Evolutionary conservation across 1,284 basidiomycete genomes (phyloP).

Genomic region (Tilletia caries): DNA sequence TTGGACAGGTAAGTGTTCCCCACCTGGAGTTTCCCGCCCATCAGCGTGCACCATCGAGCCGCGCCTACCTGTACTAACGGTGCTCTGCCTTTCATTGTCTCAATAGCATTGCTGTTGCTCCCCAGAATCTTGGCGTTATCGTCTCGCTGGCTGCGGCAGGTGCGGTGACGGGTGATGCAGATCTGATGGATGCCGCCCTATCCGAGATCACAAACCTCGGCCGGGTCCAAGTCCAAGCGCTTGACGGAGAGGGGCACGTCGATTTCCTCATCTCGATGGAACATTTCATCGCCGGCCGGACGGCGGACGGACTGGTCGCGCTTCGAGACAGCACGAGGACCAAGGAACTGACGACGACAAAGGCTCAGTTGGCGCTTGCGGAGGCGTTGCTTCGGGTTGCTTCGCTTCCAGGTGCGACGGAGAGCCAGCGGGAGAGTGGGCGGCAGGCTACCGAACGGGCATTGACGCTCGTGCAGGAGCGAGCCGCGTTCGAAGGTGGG

Average conservation of each 20-base stretch:
- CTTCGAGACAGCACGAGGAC: background rate
- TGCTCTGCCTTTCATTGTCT: constrained; percentile 6
- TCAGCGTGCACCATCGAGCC: background rate
- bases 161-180: constrained; percentile 71
- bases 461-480: background rate
- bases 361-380: background rate
- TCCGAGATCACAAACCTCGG: constrained; percentile 63
- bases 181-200: constrained; percentile 78
- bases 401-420: background rate
- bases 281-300: background rate
- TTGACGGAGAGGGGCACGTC: background rate
- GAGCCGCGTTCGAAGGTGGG: background rate
- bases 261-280: background rate
- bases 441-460: background rate
- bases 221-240: background rate
- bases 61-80: background rate
- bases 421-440: background rate
- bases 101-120: constrained; percentile 15
- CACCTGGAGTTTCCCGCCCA: background rate
- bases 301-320: background rate
- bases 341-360: background rate
- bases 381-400: background rate
- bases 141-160: constrained; percentile 81
- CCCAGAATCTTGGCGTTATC: constrained; percentile 68
- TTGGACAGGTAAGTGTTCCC: constrained; percentile 69